Evolutionary conservation across 1,139 yeast species (phyloP).

Genomic region (Yamadazyma sp.): DNA sequence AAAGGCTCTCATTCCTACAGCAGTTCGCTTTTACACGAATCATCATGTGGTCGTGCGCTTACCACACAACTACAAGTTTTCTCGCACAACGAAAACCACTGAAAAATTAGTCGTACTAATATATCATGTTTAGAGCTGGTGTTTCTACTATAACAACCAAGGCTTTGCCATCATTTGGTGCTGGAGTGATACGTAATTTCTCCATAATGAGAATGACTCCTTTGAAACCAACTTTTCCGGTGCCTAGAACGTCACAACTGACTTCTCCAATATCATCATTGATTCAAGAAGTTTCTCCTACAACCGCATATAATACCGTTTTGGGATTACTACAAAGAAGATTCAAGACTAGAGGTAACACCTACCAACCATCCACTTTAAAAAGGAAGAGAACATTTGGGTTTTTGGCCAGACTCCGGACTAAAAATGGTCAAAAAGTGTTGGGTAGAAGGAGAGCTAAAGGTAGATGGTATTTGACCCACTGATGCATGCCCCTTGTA

Average conservation of each 20-base stretch:
- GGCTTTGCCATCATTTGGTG: not conserved
- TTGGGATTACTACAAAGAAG: conserved; percentile 55
- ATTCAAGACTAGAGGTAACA: conserved; percentile 89
- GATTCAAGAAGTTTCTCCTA: conserved; percentile 5
- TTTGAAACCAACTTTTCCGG: not conserved
- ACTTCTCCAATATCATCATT: conserved; percentile 7
- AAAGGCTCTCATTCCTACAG: too few species aligned
- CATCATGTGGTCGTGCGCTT: too few species aligned
- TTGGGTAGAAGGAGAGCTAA: conserved; percentile 77
- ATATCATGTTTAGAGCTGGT: conserved; percentile 6
- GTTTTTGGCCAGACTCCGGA: conserved; percentile 80
- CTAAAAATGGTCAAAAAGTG: conserved; percentile 78
- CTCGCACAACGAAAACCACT: not conserved
- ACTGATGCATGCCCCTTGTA: conserved; percentile 36
- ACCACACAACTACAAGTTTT: not conserved
- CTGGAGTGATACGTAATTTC: conserved; percentile 5
- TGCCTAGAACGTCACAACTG: not conserved
- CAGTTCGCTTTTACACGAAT: too few species aligned
- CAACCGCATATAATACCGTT: conserved; percentile 23
- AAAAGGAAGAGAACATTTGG: conserved; percentile 91
- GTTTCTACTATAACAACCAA: not conserved
- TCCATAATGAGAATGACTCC: conserved; percentile 8
- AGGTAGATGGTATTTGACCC: conserved; percentile 93
- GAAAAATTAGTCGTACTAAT: not conserved
- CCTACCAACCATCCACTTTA: conserved; percentile 89